A percentile compares a stretch with the other conserved stretches of the same genome.
These are phyloP conservation scores for Euphorbia peplus DNA, from an alignment of 345 rosid genomes.

Conservation along the genomic window DNA sequence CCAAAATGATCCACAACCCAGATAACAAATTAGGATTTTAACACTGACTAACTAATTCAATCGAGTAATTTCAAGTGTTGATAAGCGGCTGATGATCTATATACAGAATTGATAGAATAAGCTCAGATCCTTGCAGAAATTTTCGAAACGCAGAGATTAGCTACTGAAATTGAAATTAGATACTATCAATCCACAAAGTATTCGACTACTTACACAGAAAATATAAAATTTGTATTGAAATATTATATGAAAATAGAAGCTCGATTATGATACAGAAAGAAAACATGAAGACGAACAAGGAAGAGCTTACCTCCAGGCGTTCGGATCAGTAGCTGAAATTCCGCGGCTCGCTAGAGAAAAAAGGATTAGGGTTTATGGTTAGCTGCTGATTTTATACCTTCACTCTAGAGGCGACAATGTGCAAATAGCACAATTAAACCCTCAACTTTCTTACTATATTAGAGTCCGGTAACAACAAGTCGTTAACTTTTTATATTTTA, in stretches of 20 bases:
- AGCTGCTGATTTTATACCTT: slow-evolving; percentile 2
- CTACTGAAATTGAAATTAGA: background rate
- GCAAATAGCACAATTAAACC: no score
- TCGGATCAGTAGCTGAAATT: background rate
- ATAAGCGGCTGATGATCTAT: background rate
- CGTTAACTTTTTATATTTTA: no score
- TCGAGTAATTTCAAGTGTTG: no score
- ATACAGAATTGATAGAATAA: background rate
- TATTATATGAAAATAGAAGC: background rate
- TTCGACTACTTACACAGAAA: background rate
- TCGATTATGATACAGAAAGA: background rate
- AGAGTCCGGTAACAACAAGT: no score
- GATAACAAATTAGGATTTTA: background rate
- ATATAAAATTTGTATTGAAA: background rate
- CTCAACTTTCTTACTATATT: no score
- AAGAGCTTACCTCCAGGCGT: slow-evolving; percentile 15
- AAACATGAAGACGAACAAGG: no score
- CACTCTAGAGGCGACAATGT: background rate
- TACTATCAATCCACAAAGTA: background rate
- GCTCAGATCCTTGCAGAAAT: background rate
- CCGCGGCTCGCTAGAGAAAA: slow-evolving; percentile 8
- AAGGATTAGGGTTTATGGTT: slow-evolving; percentile 28
- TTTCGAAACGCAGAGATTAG: background rate
- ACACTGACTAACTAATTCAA: background rate
- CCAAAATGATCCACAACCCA: background rate